phyloP scores from a whole-genome alignment of 1,139 yeast species.

The Yamadazyma atmosphaerica region DNA sequence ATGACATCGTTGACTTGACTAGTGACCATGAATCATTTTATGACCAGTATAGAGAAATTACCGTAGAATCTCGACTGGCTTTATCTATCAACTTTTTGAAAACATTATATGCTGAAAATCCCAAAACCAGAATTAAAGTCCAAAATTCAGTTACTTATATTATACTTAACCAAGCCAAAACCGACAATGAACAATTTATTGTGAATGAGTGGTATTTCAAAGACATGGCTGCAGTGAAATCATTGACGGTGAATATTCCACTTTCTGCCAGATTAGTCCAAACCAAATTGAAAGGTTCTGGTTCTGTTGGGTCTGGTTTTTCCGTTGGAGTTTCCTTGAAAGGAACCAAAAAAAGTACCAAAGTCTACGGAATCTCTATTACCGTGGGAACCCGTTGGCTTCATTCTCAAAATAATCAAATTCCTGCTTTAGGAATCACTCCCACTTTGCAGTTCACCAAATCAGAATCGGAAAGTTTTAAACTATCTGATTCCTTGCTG shows the following conservation, averaged over 20 bases:
- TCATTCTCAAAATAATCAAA: not conserved
- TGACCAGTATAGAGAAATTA: constrained; percentile 8
- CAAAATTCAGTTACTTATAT: constrained; percentile 10
- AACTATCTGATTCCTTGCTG: constrained; percentile 6
- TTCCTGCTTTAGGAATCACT: not conserved
- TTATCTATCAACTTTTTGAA: constrained; percentile 7
- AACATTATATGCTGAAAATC: constrained; percentile 1
- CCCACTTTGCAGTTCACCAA: constrained; percentile 4
- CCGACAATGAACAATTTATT: constrained; percentile 1
- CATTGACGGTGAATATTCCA: constrained; percentile 3
- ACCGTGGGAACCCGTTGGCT: not conserved
- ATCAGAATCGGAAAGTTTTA: constrained; percentile 2
- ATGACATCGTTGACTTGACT: constrained; percentile 9
- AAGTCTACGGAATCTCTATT: not conserved
- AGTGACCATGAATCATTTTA: constrained; percentile 9
- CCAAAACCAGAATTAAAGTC: constrained; percentile 6
- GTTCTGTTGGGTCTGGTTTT: constrained; percentile 11
- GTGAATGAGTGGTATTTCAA: constrained; percentile 14
- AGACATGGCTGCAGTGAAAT: constrained; percentile 4
- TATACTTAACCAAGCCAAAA: constrained; percentile 4
- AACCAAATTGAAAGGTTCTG: constrained; percentile 11
- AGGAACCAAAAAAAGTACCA: not conserved
- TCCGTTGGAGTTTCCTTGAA: constrained; percentile 4
- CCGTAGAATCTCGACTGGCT: constrained; percentile 4
- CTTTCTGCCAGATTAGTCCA: constrained; percentile 12